Evolutionary conservation across 805 yeast species (phyloP), one percentile per base, ranked within the genome.

Genomic region (Yarrowia sp.): DNA sequence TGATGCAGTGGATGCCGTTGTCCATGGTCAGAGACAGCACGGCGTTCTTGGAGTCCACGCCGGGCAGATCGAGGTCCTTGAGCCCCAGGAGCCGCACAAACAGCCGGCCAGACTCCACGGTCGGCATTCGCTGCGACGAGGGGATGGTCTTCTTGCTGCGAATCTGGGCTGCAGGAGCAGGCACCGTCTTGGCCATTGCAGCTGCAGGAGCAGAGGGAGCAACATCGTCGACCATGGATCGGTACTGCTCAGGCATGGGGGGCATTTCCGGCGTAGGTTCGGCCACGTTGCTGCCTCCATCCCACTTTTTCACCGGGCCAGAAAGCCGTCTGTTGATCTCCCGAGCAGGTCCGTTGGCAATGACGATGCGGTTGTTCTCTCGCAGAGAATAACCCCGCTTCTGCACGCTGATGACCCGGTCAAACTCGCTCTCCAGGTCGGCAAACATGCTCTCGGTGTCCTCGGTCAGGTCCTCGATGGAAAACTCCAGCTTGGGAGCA

Each of bases 1-100:
- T 85, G 68, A 90, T 83, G 68, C 90, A 84, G 74, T 92, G 95
- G 40, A 87, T 85, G 2, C 96, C 95, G 75, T 91, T 92, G 75
- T 91, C 97, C 70, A 88, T 79, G 26, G 79, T 76, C 41, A 87
- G 73, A 43, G 81, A 79, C 76, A 87, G 84, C 16, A 79, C 77
- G 2, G 85, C 87, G 45, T 82, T 76, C 69, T 84, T 83, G 10
- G 73, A 72, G 26, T 69, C 71, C n/a, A 72, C 58, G 16, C 83
- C 83, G 0, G 87, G 86, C 69, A 86, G 77, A 8, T 75, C 73
- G 40, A 86, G 75, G 46, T 81, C 75, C 40, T 65, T 69, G 42
- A 74, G 67, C 1, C 74, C 74, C 8, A 67, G 50, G 26, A 74
- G 67, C 40, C 71, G 72, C n/a, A 74, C 59, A 56, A 74, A 74